A percentile compares a stretch with the other conserved stretches of the same genome.
Conservation (phyloP, 2,329 filamentous ascomycete genomes). For the Diaporthe eres region DNA sequence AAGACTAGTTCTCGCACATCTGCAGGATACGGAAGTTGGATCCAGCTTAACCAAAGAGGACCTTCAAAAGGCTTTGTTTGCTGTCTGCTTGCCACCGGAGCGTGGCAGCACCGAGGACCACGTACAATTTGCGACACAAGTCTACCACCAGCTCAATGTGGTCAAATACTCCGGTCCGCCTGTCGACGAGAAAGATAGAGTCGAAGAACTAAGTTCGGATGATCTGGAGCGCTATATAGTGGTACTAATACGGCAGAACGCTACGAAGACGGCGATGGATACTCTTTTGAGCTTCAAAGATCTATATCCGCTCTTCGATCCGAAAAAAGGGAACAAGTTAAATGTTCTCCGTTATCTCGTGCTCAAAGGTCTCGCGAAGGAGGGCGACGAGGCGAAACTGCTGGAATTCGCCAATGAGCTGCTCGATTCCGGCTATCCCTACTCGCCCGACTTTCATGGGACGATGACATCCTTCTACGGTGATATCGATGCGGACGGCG, state of each 20-base stretch:
- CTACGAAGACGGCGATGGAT: slow-evolving; percentile 66
- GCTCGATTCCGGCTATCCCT: slow-evolving; percentile 60
- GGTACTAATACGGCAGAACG: slow-evolving; percentile 68
- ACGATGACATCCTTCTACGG: slow-evolving; percentile 76
- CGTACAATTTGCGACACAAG: slow-evolving; percentile 59
- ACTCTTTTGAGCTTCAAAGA: slow-evolving; percentile 51
- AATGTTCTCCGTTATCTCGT: slow-evolving; percentile 63
- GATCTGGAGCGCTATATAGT: slow-evolving; percentile 55
- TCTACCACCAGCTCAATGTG: slow-evolving; percentile 57
- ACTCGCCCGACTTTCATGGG: slow-evolving; percentile 62
- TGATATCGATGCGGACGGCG: slow-evolving; percentile 66
- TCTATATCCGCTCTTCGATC: slow-evolving; percentile 49
- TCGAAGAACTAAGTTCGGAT: slow-evolving; percentile 44
- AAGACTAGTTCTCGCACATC: slow-evolving; percentile 62
- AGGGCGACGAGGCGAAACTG: slow-evolving; percentile 72
- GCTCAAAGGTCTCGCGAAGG: slow-evolving; percentile 72
- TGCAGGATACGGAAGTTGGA: slow-evolving; percentile 71
- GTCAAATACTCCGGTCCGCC: slow-evolving; percentile 1
- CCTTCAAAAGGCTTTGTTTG: slow-evolving; percentile 60
- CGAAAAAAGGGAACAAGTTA: slow-evolving; percentile 40
- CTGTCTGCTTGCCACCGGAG: slow-evolving; percentile 57
- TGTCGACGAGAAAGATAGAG: not conserved
- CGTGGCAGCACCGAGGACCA: slow-evolving; percentile 61
- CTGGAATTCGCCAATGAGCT: slow-evolving; percentile 68
- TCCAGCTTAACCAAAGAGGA: slow-evolving; percentile 56